Conservation (phyloP, 2,329 filamentous ascomycete genomes). For the Capronia americana region DNA sequence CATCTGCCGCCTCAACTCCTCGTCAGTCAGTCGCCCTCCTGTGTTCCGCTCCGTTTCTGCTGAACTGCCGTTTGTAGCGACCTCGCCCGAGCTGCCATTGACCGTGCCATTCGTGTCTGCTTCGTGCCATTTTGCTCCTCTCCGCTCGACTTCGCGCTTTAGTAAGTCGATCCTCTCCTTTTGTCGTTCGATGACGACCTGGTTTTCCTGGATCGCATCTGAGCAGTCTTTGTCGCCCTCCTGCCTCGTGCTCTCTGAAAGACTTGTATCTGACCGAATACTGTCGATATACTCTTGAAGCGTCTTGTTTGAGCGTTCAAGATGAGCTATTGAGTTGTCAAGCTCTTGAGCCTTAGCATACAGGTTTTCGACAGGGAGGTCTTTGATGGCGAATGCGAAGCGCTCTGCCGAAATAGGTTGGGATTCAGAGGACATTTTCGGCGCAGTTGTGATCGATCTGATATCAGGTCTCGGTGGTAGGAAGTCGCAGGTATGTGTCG, state of each 20-base stretch:
- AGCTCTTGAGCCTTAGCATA: conserved; percentile 68
- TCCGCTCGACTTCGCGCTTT: conserved; percentile 61
- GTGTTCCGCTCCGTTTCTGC: conserved; percentile 4
- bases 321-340: conserved; percentile 64
- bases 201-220: conserved; percentile 65
- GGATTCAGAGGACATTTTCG: conserved; percentile 57
- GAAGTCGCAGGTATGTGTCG: not conserved
- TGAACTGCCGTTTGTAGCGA: conserved; percentile 5
- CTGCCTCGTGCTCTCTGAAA: conserved; percentile 41
- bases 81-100: conserved; percentile 23
- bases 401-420: conserved; percentile 57
- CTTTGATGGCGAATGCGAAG: conserved; percentile 63
- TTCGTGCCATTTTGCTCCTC: conserved; percentile 62
- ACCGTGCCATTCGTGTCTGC: conserved; percentile 34
- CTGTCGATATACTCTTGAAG: conserved; percentile 58
- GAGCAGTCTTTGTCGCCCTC: conserved; percentile 59
- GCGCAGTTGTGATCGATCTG: not conserved
- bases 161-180: conserved; percentile 61
- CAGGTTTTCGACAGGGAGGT: conserved; percentile 63
- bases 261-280: conserved; percentile 34
- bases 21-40: conserved; percentile 50
- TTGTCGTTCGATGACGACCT: conserved; percentile 62
- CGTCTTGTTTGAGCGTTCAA: conserved; percentile 63
- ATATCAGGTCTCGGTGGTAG: not conserved
- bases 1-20: conserved; percentile 49